phyloP scores from a whole-genome alignment of 192 early-diverging fungal genomes.

The Linnemannia zychae region DNA sequence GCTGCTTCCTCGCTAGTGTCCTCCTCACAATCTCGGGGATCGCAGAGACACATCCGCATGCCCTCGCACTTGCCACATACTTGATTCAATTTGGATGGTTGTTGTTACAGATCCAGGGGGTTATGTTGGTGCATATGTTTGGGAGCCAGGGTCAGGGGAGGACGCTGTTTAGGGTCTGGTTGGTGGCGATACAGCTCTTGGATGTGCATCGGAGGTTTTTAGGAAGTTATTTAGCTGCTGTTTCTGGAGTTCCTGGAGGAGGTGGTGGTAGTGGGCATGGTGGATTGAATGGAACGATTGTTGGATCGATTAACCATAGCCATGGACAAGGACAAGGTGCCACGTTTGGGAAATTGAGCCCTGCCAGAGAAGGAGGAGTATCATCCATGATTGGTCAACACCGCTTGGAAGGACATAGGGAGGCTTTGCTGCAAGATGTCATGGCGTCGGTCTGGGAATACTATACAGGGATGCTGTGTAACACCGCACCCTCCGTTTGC shows the following conservation, averaged over 20 bases:
- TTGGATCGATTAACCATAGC: background rate
- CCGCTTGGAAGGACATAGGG: background rate
- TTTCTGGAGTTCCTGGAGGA: background rate
- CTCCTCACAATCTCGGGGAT: conserved; percentile 50
- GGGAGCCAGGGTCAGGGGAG: conserved; percentile 21
- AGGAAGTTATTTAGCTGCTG: background rate
- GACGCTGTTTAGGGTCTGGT: conserved; percentile 38
- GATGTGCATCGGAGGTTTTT: conserved; percentile 43
- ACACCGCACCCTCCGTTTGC: conserved; percentile 14
- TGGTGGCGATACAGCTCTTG: conserved; percentile 28
- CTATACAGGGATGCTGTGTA: conserved; percentile 31
- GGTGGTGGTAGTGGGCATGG: background rate
- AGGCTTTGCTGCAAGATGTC: background rate
- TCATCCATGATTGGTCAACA: background rate
- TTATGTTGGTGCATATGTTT: conserved; percentile 23
- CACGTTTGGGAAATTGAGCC: background rate
- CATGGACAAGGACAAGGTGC: too few species aligned
- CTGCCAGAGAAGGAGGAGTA: background rate
- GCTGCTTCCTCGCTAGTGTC: conserved; percentile 44
- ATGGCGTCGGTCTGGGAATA: conserved; percentile 10
- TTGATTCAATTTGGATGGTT: conserved; percentile 48
- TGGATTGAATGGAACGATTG: background rate
- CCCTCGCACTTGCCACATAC: conserved; percentile 32
- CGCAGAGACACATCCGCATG: conserved; percentile 46
- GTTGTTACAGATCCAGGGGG: conserved; percentile 40